Conservation (phyloP, 345 rosid genomes). For the Cochlearia excelsa region DNA sequence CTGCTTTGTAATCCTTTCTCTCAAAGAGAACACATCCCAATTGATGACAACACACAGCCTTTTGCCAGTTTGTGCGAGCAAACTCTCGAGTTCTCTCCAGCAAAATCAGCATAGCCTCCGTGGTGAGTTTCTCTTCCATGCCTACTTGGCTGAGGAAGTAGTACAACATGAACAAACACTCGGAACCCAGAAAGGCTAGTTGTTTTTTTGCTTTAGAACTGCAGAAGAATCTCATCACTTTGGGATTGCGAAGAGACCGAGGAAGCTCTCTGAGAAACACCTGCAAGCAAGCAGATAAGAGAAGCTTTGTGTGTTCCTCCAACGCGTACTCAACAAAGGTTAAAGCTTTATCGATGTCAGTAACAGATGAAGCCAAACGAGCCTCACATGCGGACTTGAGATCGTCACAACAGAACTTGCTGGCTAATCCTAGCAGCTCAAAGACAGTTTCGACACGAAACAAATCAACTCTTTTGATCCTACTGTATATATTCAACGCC, state of each 20-base stretch:
- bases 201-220: constrained; percentile 57
- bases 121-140: constrained; percentile 54
- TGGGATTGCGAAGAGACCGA: constrained; percentile 42
- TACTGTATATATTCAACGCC: constrained; percentile 69
- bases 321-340: constrained; percentile 66
- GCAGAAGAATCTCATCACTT: constrained; percentile 59
- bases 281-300: constrained; percentile 86
- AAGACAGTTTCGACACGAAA: constrained; percentile 59
- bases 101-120: constrained; percentile 49
- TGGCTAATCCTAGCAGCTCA: constrained; percentile 75
- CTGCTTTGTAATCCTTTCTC: constrained; percentile 57
- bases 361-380: constrained; percentile 62
- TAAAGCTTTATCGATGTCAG: constrained; percentile 55
- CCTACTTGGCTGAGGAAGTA: constrained; percentile 82
- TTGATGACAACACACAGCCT: constrained; percentile 72
- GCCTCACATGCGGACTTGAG: constrained; percentile 75
- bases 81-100: constrained; percentile 64
- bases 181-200: constrained; percentile 49
- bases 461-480: constrained; percentile 53
- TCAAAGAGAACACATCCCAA: constrained; percentile 68
- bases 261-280: constrained; percentile 77
- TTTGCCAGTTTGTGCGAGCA: constrained; percentile 68
- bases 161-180: constrained; percentile 69
- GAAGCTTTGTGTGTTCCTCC: constrained; percentile 65
- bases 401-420: constrained; percentile 83